Percentiles rank a stretch among this genome's conserved stretches.
phyloP scores from a whole-genome alignment of 106 monocot genomes.

The Apostasia shenzhenica region DNA sequence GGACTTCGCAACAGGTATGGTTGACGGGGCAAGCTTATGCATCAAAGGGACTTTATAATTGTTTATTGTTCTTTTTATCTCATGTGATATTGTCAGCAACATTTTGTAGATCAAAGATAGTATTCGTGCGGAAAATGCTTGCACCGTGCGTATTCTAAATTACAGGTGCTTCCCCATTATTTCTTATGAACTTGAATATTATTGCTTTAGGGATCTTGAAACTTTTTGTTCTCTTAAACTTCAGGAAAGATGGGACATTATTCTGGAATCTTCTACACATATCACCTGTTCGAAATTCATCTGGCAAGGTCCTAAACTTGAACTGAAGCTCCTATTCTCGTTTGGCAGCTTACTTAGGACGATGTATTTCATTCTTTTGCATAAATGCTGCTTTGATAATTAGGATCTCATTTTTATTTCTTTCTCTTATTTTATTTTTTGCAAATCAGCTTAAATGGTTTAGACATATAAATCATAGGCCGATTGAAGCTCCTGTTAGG shows the following conservation, averaged over 20 bases:
- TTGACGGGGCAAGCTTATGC: neutral
- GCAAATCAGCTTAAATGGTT: no score
- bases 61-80: slow-evolving; percentile 1
- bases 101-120: slow-evolving; percentile 52
- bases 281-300: slow-evolving; percentile 78
- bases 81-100: neutral
- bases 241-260: slow-evolving; percentile 82
- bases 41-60: no score
- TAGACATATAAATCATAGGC: no score
- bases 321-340: slow-evolving; percentile 1
- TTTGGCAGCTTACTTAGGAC: neutral
- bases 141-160: slow-evolving; percentile 67
- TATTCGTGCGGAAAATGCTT: slow-evolving; percentile 45
- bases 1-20: slow-evolving; percentile 51
- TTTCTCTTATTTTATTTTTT: no score
- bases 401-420: no score
- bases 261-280: slow-evolving; percentile 86
- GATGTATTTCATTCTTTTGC: neutral
- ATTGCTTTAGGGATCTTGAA: neutral
- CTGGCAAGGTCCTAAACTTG: slow-evolving; percentile 62
- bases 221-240: slow-evolving; percentile 9
- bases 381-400: neutral
- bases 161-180: slow-evolving; percentile 54
- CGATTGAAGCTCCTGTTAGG: no score
- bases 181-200: neutral